Conservation (phyloP, 129 eudicot species). For the Pseudognaphalium luteoalbum region DNA sequence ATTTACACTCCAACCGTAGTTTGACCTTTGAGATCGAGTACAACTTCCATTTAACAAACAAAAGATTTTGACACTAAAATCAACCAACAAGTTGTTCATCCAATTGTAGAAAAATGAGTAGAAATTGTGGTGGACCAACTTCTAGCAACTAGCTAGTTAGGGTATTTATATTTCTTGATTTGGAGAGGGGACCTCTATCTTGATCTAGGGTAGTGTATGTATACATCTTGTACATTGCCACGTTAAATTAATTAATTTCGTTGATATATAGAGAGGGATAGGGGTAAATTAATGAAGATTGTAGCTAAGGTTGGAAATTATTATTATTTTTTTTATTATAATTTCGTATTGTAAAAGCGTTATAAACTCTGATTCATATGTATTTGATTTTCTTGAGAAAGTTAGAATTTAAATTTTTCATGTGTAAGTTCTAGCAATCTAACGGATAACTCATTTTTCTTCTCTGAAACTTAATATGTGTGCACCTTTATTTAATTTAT, state of each 20-base stretch:
- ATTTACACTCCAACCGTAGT: constrained; percentile 35
- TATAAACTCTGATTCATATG: constrained; percentile 8
- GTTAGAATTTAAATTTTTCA: not conserved
- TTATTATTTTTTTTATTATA: not conserved
- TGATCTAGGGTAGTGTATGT: constrained; percentile 41
- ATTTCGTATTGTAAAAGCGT: constrained; percentile 18
- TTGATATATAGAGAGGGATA: constrained; percentile 27
- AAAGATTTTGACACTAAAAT: constrained; percentile 40
- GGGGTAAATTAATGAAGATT: constrained; percentile 5
- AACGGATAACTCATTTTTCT: not conserved
- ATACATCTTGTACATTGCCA: constrained; percentile 65
- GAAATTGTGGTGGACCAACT: constrained; percentile 34
- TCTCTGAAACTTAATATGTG: too few species aligned
- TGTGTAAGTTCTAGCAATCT: not conserved
- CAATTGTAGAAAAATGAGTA: constrained; percentile 29
- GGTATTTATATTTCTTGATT: constrained; percentile 31
- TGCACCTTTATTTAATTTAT: too few species aligned
- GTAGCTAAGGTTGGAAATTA: constrained; percentile 22
- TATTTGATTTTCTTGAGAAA: not conserved
- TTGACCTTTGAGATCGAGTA: constrained; percentile 11
- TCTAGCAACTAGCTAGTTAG: constrained; percentile 34
- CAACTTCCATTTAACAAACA: constrained; percentile 21
- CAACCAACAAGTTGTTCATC: constrained; percentile 32
- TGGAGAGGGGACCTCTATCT: constrained; percentile 36
- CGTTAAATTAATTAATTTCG: constrained; percentile 27